Evolutionary conservation across 495 filamentous ascomycete species (phyloP).

Genomic region (Talaromyces stipitatus): DNA sequence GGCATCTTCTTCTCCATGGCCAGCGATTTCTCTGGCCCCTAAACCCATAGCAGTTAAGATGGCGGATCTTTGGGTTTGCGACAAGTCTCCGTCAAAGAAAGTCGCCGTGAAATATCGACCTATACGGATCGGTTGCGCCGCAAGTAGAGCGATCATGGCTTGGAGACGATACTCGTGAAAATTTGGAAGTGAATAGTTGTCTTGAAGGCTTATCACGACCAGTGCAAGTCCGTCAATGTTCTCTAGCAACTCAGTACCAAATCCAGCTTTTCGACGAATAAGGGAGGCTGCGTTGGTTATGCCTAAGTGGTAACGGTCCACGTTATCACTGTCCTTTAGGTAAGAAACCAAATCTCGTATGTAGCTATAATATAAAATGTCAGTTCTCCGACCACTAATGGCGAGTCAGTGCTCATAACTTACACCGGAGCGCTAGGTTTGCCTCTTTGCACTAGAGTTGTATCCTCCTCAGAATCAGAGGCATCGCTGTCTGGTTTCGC

Average conservation of each 20-base stretch:
- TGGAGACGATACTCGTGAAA: slow-evolving; percentile 74
- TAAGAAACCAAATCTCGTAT: slow-evolving; percentile 77
- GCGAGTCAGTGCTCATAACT: slow-evolving; percentile 15
- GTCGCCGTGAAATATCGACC: slow-evolving; percentile 75
- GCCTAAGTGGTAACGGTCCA: slow-evolving; percentile 75
- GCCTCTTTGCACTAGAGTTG: slow-evolving; percentile 72
- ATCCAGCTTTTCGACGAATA: slow-evolving; percentile 80
- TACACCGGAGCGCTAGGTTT: slow-evolving; percentile 80
- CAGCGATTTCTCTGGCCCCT: slow-evolving; percentile 79
- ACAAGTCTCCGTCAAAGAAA: slow-evolving; percentile 89
- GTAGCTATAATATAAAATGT: slow-evolving; percentile 42
- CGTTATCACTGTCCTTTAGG: slow-evolving; percentile 73
- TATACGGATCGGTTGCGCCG: slow-evolving; percentile 69
- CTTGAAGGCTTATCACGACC: slow-evolving; percentile 67
- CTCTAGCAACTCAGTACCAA: slow-evolving; percentile 79
- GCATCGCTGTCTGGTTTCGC: slow-evolving; percentile 88
- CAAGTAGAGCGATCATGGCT: slow-evolving; percentile 75
- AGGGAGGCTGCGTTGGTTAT: slow-evolving; percentile 67
- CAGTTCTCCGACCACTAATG: neutral
- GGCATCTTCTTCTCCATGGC: slow-evolving; percentile 59
- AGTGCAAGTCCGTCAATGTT: slow-evolving; percentile 76
- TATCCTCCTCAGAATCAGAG: slow-evolving; percentile 87
- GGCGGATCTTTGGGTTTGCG: slow-evolving; percentile 70
- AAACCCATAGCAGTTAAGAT: slow-evolving; percentile 78
- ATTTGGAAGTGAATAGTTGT: slow-evolving; percentile 49